A percentile compares a stretch with the other conserved stretches of the same genome.
Conservation (phyloP, 1,284 basidiomycete genomes). For the Malassezia arunalokei region DNA sequence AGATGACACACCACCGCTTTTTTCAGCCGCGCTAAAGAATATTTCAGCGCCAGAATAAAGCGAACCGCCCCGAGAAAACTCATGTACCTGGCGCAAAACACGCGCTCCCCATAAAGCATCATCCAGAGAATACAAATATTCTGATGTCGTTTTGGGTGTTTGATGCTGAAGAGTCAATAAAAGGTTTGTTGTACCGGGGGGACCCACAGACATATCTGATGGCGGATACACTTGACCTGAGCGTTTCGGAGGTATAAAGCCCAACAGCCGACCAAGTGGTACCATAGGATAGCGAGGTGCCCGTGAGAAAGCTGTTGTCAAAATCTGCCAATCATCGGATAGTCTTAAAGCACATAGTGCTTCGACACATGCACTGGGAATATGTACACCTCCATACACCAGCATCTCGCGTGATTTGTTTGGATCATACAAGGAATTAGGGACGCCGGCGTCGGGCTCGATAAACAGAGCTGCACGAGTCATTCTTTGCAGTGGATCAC, state of each 20-base stretch:
- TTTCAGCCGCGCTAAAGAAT: constrained; percentile 83
- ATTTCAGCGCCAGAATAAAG: constrained; percentile 82
- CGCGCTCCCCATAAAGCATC: constrained; percentile 83
- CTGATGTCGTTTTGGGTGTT: constrained; percentile 78
- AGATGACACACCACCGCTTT: constrained; percentile 84
- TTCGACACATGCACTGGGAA: constrained; percentile 74
- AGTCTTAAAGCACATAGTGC: constrained; percentile 75
- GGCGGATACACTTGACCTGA: not conserved
- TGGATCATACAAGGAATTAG: constrained; percentile 32
- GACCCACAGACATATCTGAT: constrained; percentile 4
- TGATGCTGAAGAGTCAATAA: constrained; percentile 84
- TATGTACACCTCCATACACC: constrained; percentile 79
- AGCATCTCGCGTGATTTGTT: constrained; percentile 59
- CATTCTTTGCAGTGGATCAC: constrained; percentile 5
- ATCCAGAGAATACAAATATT: constrained; percentile 86
- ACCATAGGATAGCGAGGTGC: constrained; percentile 31
- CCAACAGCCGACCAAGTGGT: constrained; percentile 49
- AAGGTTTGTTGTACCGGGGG: constrained; percentile 48
- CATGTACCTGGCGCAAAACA: constrained; percentile 50
- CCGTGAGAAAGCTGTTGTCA: constrained; percentile 38
- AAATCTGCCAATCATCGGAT: constrained; percentile 48
- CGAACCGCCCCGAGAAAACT: not conserved
- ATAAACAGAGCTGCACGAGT: constrained; percentile 5
- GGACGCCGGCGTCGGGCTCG: constrained; percentile 18
- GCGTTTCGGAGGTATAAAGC: not conserved